Percentiles rank a stretch among this genome's conserved stretches.
phyloP scores from a whole-genome alignment of 78 protist species.

The Anaeramoeba flamelloides region DNA sequence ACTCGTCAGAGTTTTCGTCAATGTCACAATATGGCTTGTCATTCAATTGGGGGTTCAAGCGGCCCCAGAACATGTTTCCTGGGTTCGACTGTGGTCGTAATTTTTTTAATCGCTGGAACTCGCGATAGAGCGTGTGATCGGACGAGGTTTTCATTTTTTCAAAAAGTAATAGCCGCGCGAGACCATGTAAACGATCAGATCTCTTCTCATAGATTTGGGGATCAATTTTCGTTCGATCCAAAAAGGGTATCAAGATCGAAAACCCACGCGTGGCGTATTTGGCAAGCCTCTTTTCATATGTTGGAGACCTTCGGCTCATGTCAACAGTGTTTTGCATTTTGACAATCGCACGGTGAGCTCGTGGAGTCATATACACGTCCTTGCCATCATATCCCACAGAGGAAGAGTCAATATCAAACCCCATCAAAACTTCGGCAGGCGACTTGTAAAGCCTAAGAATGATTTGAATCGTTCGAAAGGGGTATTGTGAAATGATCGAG shows the following conservation, averaged over 20 bases:
- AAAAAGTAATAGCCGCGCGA: constrained; percentile 7
- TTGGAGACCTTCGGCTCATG: not conserved
- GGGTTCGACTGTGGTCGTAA: not conserved
- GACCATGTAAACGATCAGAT: constrained; percentile 2
- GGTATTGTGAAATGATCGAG: not conserved
- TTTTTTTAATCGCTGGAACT: not conserved
- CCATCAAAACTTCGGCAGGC: constrained; percentile 6
- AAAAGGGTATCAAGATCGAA: not conserved
- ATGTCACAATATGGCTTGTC: not conserved
- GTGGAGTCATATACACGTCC: constrained; percentile 4
- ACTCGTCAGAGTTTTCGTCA: not conserved
- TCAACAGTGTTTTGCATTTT: constrained; percentile 6
- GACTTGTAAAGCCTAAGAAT: constrained; percentile 6
- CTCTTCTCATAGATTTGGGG: not conserved
- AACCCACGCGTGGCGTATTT: constrained; percentile 24
- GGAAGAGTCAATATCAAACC: constrained; percentile 25
- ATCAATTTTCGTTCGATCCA: not conserved
- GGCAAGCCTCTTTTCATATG: constrained; percentile 14
- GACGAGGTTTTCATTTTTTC: not conserved
- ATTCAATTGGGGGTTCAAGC: not conserved
- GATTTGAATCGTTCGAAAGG: constrained; percentile 9
- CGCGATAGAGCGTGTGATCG: not conserved
- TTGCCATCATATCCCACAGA: constrained; percentile 10
- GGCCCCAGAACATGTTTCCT: not conserved
- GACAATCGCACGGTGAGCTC: constrained; percentile 2